Conservation (phyloP, 1,139 yeast genomes). For the Saccharomyces uvarum region DNA sequence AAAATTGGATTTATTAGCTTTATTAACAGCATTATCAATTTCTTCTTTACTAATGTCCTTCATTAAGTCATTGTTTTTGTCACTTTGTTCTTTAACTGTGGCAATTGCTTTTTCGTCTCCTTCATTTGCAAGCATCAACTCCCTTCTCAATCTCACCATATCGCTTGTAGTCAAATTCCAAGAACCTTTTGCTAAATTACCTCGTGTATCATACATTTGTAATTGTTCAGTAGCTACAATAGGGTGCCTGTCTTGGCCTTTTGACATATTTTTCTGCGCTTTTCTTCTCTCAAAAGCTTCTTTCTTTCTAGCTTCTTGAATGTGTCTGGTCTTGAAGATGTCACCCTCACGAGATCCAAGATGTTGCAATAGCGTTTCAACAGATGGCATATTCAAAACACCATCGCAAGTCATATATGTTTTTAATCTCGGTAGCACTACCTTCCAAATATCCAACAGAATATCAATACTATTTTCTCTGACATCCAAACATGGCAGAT, state of each 20-base stretch:
- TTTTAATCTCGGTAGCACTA: constrained; percentile 53
- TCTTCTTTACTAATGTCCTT: constrained; percentile 25
- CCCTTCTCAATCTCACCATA: constrained; percentile 57
- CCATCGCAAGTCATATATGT: constrained; percentile 91
- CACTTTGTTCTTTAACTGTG: constrained; percentile 41
- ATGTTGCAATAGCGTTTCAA: constrained; percentile 58
- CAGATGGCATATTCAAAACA: constrained; percentile 61
- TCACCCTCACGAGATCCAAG: constrained; percentile 70
- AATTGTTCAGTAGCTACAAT: constrained; percentile 61
- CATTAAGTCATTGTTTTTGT: constrained; percentile 22
- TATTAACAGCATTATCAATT: constrained; percentile 29
- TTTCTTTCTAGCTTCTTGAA: constrained; percentile 57
- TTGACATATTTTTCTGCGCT: constrained; percentile 39
- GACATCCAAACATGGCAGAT: constrained; percentile 87
- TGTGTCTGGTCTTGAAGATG: constrained; percentile 66
- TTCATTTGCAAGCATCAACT: constrained; percentile 66
- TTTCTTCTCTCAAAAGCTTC: constrained; percentile 58
- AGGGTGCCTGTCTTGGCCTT: constrained; percentile 74
- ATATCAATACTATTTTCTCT: constrained; percentile 89
- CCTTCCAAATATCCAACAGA: constrained; percentile 77
- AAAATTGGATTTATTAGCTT: constrained; percentile 33
- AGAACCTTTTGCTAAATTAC: constrained; percentile 51
- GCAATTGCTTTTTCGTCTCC: constrained; percentile 70
- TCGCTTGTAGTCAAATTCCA: constrained; percentile 67
- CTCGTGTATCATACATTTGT: constrained; percentile 68